phyloP scores from a whole-genome alignment of 306 rosid species.

The Fagus crenata region DNA sequence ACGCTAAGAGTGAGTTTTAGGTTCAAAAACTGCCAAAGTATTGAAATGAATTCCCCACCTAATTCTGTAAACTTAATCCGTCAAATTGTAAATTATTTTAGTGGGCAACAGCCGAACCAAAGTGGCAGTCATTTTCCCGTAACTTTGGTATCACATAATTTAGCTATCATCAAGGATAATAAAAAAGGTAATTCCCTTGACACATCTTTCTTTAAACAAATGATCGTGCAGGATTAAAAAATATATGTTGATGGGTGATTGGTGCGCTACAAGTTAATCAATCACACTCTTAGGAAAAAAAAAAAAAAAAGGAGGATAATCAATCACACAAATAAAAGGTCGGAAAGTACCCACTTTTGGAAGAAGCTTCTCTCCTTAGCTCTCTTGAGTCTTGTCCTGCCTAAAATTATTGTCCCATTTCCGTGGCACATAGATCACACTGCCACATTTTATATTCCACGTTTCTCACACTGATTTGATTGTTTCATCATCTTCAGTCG shows the following conservation, averaged over 20 bases:
- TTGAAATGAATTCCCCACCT: no score
- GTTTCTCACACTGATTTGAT: neutral
- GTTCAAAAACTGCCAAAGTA: no score
- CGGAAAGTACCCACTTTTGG: conserved; percentile 1
- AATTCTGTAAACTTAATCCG: no score
- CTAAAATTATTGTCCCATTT: conserved; percentile 19
- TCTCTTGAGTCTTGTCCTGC: neutral
- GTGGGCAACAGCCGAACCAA: neutral
- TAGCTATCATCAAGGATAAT: neutral
- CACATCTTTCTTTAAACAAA: neutral
- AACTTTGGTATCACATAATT: neutral
- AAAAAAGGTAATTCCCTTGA: neutral
- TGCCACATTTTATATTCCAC: neutral
- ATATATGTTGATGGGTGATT: neutral
- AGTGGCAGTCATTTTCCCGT: conserved; percentile 10
- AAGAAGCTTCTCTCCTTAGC: conserved; percentile 12
- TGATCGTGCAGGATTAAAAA: neutral
- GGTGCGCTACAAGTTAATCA: no score
- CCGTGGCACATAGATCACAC: neutral
- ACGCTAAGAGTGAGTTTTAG: no score
- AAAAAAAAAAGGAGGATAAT: neutral
- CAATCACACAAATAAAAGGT: neutral
- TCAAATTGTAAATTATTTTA: neutral
- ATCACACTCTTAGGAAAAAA: no score
- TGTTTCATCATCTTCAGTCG: neutral